These are phyloP conservation scores for maize (Zea mays) DNA, from an alignment of 176 grass and related monocot genomes.

Conservation along the genomic window Zm-B73-REFERENCE-NAM-5.0 NC_050100.1:9641501-9642000, in stretches of 20 bases:
- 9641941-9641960: not conserved
- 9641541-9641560: too few species aligned
- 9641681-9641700: not conserved
- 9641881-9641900: not conserved
- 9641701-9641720: not conserved
- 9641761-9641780: not conserved
- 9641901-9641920: not conserved
- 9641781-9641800: not conserved
- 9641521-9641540: too few species aligned
- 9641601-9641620: not conserved
- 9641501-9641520: too few species aligned
- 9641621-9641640: not conserved
- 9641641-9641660: not conserved
- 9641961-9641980: not conserved
- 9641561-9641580: not conserved
- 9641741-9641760: not conserved
- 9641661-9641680: not conserved
- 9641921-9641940: not conserved
- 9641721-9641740: not conserved
- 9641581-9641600: too few species aligned
- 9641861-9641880: not conserved
- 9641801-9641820: not conserved
- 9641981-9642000: not conserved
- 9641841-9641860: not conserved
- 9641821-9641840: not conserved